Conservation (phyloP, 1,284 basidiomycete genomes). For the Porodaedalea pini region DNA sequence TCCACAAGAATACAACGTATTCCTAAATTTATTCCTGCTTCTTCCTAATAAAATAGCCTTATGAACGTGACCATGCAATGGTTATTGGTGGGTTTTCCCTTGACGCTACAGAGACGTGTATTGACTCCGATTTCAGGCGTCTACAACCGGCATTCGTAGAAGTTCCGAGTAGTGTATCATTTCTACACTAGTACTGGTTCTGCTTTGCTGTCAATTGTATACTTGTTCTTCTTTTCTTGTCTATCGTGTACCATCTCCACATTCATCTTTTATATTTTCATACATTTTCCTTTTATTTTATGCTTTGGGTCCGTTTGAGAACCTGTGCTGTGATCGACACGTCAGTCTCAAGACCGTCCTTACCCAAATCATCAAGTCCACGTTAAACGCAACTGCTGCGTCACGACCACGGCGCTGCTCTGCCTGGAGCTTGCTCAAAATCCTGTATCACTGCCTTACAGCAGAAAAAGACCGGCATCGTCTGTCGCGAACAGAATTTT, state of each 20-base stretch:
- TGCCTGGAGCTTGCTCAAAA: background rate
- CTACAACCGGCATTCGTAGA: conserved; percentile 47
- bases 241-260: conserved; percentile 3
- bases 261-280: background rate
- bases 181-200: conserved; percentile 11
- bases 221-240: background rate
- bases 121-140: conserved; percentile 36
- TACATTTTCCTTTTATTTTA: background rate
- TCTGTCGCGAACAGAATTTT: background rate
- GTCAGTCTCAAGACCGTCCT: conserved; percentile 1
- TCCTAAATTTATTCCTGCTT: no score
- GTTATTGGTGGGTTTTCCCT: conserved; percentile 50
- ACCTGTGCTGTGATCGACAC: conserved; percentile 3
- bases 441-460: background rate
- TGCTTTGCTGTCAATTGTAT: conserved; percentile 17
- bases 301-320: background rate
- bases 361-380: background rate
- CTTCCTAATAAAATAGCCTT: conserved; percentile 41
- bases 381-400: background rate
- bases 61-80: conserved; percentile 83
- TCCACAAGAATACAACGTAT: no score
- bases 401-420: background rate
- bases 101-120: background rate
- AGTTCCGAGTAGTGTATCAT: conserved; percentile 1
- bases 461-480: background rate